These are phyloP conservation scores for Hirschfeldia incana DNA, from an alignment of 345 rosid species.

Conservation along the genomic window DNA sequence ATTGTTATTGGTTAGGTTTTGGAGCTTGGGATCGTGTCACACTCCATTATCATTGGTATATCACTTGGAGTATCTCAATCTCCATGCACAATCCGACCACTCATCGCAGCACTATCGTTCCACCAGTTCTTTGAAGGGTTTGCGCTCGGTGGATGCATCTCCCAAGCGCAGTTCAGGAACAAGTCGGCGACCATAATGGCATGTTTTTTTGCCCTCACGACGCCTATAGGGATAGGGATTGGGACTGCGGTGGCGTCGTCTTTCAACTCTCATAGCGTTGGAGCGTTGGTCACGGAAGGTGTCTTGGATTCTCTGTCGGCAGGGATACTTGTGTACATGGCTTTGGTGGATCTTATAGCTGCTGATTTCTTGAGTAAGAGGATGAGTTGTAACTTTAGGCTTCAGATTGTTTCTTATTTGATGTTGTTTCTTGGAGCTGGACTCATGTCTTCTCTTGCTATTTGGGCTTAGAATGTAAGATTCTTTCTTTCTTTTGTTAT, in stretches of 20 bases:
- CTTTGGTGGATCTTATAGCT: slow-evolving; percentile 90
- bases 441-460: slow-evolving; percentile 77
- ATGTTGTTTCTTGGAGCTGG: slow-evolving; percentile 90
- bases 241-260: slow-evolving; percentile 65
- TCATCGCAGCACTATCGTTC: slow-evolving; percentile 87
- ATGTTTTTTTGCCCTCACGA: slow-evolving; percentile 77
- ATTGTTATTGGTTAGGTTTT: slow-evolving; percentile 49
- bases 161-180: slow-evolving; percentile 78
- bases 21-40: slow-evolving; percentile 93
- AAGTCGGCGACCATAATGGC: slow-evolving; percentile 68
- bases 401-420: slow-evolving; percentile 65
- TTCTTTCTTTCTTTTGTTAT: not conserved
- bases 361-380: slow-evolving; percentile 88
- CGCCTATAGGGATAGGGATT: slow-evolving; percentile 67
- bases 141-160: slow-evolving; percentile 92
- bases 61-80: slow-evolving; percentile 86
- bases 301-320: slow-evolving; percentile 80
- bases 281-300: slow-evolving; percentile 73
- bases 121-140: slow-evolving; percentile 98
- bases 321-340: slow-evolving; percentile 93
- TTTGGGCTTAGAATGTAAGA: slow-evolving; percentile 59
- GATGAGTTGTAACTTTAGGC: slow-evolving; percentile 88
- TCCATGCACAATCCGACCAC: slow-evolving; percentile 81
- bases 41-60: slow-evolving; percentile 82
- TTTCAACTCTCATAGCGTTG: slow-evolving; percentile 61